Evolutionary conservation across 164 flowering plant genomes (phyloP).

Genomic region (Liquidambar formosana): DNA sequence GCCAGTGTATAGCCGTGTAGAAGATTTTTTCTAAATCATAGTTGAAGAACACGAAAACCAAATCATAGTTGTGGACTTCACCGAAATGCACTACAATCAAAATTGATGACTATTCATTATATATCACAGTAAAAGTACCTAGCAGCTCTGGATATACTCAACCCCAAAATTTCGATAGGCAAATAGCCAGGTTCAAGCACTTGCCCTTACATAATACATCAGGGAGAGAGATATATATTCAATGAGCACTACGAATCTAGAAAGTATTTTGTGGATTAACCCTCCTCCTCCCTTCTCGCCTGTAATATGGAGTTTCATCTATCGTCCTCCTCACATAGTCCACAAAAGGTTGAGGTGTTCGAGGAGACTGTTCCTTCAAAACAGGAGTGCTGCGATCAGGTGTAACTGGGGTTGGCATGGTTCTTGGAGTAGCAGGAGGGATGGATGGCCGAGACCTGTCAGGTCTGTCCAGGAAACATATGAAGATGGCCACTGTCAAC

Average conservation of each 20-base stretch:
- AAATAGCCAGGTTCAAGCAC: neutral
- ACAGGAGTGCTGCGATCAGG: conserved; percentile 45
- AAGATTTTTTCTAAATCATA: no score
- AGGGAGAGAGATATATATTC: no score
- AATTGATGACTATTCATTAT: no score
- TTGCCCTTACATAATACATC: neutral
- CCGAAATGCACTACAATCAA: no score
- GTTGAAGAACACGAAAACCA: no score
- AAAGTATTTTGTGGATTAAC: conserved; percentile 73
- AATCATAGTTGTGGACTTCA: no score
- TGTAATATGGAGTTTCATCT: conserved; percentile 88
- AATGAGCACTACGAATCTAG: conserved; percentile 25
- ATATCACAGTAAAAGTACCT: no score
- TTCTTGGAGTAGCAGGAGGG: conserved; percentile 31
- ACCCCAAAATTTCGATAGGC: no score
- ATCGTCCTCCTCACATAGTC: conserved; percentile 92
- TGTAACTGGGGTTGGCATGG: conserved; percentile 40
- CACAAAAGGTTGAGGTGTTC: conserved; percentile 78
- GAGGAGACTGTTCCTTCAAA: conserved; percentile 55
- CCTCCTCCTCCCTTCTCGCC: conserved; percentile 65
- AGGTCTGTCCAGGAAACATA: conserved; percentile 36
- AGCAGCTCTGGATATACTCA: no score
- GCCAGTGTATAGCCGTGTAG: no score
- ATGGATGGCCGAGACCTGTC: conserved; percentile 19
- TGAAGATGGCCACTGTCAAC: conserved; percentile 24